A percentile compares a stretch with the other conserved stretches of the same genome.
Evolutionary conservation across 1,284 basidiomycete species (phyloP).

Genomic region (Schizophyllum amplum): DNA sequence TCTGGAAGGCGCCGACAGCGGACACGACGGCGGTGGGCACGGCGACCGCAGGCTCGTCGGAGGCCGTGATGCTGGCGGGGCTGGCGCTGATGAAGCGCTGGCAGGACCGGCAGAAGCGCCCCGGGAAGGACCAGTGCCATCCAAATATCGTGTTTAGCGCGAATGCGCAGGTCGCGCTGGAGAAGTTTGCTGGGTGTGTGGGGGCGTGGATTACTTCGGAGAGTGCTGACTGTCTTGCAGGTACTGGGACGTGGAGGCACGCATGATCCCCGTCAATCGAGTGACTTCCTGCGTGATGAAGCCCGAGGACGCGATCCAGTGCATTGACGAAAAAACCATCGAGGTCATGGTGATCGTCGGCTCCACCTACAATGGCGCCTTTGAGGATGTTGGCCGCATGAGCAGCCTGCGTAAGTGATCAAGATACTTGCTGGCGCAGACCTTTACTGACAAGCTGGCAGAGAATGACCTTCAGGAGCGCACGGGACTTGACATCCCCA

Average conservation of each 20-base stretch:
- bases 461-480: constrained; percentile 53
- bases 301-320: constrained; percentile 55
- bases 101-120: constrained; percentile 59
- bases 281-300: constrained; percentile 53
- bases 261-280: constrained; percentile 46
- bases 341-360: constrained; percentile 55
- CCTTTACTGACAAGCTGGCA: constrained; percentile 8
- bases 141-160: constrained; percentile 74
- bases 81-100: constrained; percentile 69
- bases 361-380: constrained; percentile 68
- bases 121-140: constrained; percentile 52
- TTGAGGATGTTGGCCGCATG: constrained; percentile 65
- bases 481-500: constrained; percentile 54
- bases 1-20: constrained; percentile 68
- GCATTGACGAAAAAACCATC: constrained; percentile 68
- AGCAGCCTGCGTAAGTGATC: constrained; percentile 35
- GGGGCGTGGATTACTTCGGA: not conserved
- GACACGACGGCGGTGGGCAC: constrained; percentile 52
- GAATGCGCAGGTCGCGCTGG: constrained; percentile 81
- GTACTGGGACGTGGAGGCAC: constrained; percentile 60
- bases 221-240: constrained; percentile 17
- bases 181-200: constrained; percentile 56
- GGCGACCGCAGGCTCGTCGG: constrained; percentile 66
- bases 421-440: not conserved
- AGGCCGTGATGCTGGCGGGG: constrained; percentile 72